Percentiles rank a stretch among this genome's conserved stretches.
phyloP scores from a whole-genome alignment of 306 rosid species.

The Quercus mongolica region DNA sequence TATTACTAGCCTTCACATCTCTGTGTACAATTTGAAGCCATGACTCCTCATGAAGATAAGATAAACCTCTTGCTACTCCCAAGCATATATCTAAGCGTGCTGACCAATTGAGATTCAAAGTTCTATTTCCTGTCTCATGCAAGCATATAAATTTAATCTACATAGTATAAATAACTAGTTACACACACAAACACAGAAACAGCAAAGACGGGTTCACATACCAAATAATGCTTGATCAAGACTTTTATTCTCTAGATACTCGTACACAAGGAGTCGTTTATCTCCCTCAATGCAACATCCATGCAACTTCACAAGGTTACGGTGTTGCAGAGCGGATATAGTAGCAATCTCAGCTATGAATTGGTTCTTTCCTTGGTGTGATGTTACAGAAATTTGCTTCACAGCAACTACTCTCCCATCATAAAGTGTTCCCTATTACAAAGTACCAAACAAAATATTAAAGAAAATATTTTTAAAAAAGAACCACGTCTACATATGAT shows the following conservation, averaged over 20 bases:
- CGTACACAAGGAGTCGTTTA: constrained; percentile 72
- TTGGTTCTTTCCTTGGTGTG: constrained; percentile 83
- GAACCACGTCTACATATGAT: neutral
- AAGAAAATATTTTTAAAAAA: neutral
- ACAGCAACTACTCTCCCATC: constrained; percentile 81
- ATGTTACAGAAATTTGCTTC: constrained; percentile 71
- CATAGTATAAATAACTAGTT: neutral
- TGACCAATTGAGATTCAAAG: too few relatives aligned
- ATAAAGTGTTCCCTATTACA: constrained; percentile 59
- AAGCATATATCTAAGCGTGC: too few relatives aligned
- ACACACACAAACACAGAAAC: neutral
- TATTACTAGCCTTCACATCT: too few relatives aligned
- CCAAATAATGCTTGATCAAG: constrained; percentile 90
- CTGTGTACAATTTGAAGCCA: too few relatives aligned
- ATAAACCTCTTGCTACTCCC: too few relatives aligned
- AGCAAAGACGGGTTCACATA: constrained; percentile 17
- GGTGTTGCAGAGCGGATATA: constrained; percentile 81
- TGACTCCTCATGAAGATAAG: too few relatives aligned
- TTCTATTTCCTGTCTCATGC: neutral
- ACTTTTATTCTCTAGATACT: constrained; percentile 78
- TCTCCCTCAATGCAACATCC: constrained; percentile 79
- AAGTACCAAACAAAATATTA: neutral
- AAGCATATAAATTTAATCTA: too few relatives aligned
- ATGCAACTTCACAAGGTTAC: constrained; percentile 66
- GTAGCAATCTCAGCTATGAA: constrained; percentile 85